Base-by-base conservation (phyloP, 2,329 filamentous ascomycete genomes). In the Colletotrichum euphorbiae region DNA sequence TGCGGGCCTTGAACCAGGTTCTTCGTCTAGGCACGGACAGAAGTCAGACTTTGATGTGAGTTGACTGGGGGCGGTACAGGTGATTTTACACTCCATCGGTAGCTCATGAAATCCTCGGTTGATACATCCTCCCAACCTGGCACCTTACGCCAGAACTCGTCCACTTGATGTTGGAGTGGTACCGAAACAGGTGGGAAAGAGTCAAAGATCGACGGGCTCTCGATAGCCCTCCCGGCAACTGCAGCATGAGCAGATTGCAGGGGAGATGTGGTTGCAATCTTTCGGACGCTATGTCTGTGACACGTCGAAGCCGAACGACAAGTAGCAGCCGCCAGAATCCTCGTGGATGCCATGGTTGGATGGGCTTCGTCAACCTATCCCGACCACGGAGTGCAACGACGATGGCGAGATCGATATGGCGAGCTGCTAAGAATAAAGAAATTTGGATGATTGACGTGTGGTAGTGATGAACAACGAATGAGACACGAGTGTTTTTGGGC, bases 61-160 rank as follows among this genome's bases (percentile, higher is more conserved):
- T n/a, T 15, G 13, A 57, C 5, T 42, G 3, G 12, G 19, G 51
- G 13, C 12, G 13, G 7, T 11, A 28, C 24, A 12, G 8, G 8
- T 36, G n/a, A 61, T 81, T 83, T 75, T 77, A 87, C 86, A 71
- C 85, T 83, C 84, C 86, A 89, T 11, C 78, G 74, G 67, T 88
- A 85, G 38, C 79, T 84, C 19, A 86, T 76, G 70, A 89, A 89
- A 0, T 86, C 77, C 2, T 82, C 75, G 3, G 77, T 72, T 0
- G 82, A 72, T 0, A 87, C 78, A 70, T 86, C 72, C 62, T 81
- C 77, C 85, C 85, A 89, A 21, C 80, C 73, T 1, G 81, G 75
- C 15, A 88, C 78, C 15, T 79, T 80, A 21, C 81, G 81, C 86
- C 86, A 88, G 70, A 87, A 88, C 50, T 80, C 76, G 21, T 80